phyloP scores from a whole-genome alignment of 2,329 filamentous ascomycete species.

The Penicillium hesseltinei region DNA sequence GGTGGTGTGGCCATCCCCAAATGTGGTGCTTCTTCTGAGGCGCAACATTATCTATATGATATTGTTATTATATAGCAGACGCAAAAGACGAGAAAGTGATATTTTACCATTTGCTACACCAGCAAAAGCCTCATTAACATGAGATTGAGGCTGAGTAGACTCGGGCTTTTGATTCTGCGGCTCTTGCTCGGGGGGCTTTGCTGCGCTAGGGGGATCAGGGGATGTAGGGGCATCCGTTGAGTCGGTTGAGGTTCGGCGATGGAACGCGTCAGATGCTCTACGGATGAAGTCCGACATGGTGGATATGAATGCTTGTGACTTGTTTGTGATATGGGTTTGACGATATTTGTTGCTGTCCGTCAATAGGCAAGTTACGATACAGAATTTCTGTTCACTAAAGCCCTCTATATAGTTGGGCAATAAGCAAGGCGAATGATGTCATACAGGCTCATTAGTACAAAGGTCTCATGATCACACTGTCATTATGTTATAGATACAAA shows the following conservation, averaged over 20 bases:
- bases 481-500: background rate
- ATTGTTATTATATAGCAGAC: constrained; percentile 1
- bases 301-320: background rate
- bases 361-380: background rate
- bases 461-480: background rate
- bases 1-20: constrained; percentile 9
- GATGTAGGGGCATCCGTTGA: constrained; percentile 2
- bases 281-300: constrained; percentile 16
- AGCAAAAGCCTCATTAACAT: constrained; percentile 2
- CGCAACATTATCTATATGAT: background rate
- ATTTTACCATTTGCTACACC: constrained; percentile 6
- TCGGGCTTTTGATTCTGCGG: background rate
- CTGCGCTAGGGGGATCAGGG: background rate
- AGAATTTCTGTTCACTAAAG: background rate
- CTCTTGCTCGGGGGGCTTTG: constrained; percentile 6
- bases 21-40: constrained; percentile 3
- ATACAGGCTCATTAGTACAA: background rate
- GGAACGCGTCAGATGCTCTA: constrained; percentile 17
- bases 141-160: constrained; percentile 5
- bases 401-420: background rate
- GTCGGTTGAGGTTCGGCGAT: constrained; percentile 12
- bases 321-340: background rate
- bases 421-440: background rate
- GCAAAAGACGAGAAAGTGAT: background rate
- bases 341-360: background rate